phyloP scores from a whole-genome alignment of 2,329 filamentous ascomycete genomes.

The Exophiala mesophila region DNA sequence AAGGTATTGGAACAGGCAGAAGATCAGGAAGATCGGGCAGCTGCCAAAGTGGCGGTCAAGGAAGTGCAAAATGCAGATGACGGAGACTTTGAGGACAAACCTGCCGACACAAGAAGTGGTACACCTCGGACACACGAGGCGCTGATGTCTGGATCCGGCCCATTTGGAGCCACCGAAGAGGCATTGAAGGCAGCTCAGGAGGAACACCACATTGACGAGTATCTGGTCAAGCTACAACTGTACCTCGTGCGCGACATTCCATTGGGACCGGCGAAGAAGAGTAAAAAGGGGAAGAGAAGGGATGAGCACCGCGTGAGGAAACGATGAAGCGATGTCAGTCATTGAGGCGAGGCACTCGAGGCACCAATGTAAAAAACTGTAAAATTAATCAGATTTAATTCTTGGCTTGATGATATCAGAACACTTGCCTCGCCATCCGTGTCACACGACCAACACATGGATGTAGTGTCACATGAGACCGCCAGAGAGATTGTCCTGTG shows the following conservation, averaged over 20 bases:
- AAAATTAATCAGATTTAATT: not conserved
- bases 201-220: conserved; percentile 62
- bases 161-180: conserved; percentile 26
- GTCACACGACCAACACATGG: too few species aligned
- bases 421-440: too few species aligned
- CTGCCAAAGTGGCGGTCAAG: conserved; percentile 80
- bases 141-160: conserved; percentile 20
- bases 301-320: conserved; percentile 42
- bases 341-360: too few species aligned
- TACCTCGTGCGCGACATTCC: conserved; percentile 50
- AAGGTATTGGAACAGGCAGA: conserved; percentile 83
- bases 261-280: conserved; percentile 44
- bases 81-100: conserved; percentile 72
- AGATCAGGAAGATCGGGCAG: conserved; percentile 84
- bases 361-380: not conserved
- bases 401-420: not conserved
- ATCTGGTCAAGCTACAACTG: conserved; percentile 66
- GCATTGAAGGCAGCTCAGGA: conserved; percentile 39
- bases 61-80: conserved; percentile 81
- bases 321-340: not conserved
- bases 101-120: conserved; percentile 32
- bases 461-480: too few species aligned
- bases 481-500: too few species aligned
- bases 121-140: conserved; percentile 30
- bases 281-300: conserved; percentile 45